Conservation (phyloP, 164 flowering plant species). For the Berberis vulgaris region DNA sequence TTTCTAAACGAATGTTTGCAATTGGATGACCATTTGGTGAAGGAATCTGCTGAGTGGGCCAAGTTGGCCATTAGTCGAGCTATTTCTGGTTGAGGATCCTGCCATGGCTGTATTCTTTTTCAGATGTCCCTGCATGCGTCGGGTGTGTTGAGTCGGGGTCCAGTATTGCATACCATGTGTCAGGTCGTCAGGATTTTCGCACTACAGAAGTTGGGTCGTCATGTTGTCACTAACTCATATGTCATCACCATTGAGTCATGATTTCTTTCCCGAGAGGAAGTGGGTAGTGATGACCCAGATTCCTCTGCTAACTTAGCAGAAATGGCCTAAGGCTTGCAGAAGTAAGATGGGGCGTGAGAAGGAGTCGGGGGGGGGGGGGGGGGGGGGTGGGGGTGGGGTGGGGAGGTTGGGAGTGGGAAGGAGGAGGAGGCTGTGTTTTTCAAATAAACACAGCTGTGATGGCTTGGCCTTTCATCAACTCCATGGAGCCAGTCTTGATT, state of each 20-base stretch:
- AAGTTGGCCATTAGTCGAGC: conserved; percentile 52
- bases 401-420: neutral
- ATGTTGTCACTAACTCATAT: conserved; percentile 31
- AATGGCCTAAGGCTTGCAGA: conserved; percentile 7
- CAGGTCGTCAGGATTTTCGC: conserved; percentile 38
- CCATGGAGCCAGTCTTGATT: neutral
- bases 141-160: conserved; percentile 40
- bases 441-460: neutral
- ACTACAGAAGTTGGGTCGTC: conserved; percentile 24
- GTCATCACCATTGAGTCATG: conserved; percentile 32
- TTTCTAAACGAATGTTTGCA: conserved; percentile 68
- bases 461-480: neutral
- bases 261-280: neutral
- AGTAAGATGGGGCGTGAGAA: neutral
- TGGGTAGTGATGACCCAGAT: neutral
- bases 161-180: conserved; percentile 40
- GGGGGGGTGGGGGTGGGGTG: neutral
- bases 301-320: conserved; percentile 21
- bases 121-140: conserved; percentile 59
- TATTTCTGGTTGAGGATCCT: conserved; percentile 44
- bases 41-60: conserved; percentile 84
- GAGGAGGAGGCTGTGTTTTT: neutral
- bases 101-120: conserved; percentile 13
- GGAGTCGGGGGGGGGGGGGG: neutral
- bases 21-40: conserved; percentile 62